These are phyloP conservation scores for Luzula sylvatica DNA, from an alignment of 176 grass and related monocot genomes.

Conservation along the genomic window DNA sequence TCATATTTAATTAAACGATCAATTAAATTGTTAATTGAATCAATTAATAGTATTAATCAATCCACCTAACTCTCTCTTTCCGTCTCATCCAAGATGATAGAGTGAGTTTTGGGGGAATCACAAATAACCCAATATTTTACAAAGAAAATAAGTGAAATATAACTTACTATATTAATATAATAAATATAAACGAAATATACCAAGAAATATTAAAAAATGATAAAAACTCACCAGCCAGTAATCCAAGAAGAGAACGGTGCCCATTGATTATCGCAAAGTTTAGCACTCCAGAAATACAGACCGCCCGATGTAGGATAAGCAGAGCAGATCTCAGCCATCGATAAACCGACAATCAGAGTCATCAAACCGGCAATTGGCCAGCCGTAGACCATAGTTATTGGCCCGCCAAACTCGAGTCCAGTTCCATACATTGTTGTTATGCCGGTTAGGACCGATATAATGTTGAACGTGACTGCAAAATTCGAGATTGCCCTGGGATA, in stretches of 20 bases:
- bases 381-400: conserved; percentile 16
- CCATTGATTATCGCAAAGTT: conserved; percentile 2
- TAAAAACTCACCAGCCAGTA: conserved; percentile 21
- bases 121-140: too few relatives aligned
- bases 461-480: conserved; percentile 9
- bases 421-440: conserved; percentile 17
- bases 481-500: conserved; percentile 10
- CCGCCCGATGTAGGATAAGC: conserved; percentile 18
- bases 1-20: too few relatives aligned
- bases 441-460: conserved; percentile 16
- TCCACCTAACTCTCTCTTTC: too few relatives aligned
- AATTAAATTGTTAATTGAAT: too few relatives aligned
- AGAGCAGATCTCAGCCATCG: conserved; percentile 28
- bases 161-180: too few relatives aligned
- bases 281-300: conserved; percentile 15
- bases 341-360: not conserved
- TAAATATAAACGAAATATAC: too few relatives aligned
- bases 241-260: conserved; percentile 21
- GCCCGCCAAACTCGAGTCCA: conserved; percentile 17
- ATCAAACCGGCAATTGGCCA: conserved; percentile 5
- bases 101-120: too few relatives aligned
- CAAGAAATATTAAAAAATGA: too few relatives aligned
- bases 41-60: too few relatives aligned
- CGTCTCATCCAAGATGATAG: too few relatives aligned
- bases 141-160: too few relatives aligned